Conservation (phyloP, 2,329 filamentous ascomycete species). For the Sclerotiophoma versabilis region DNA sequence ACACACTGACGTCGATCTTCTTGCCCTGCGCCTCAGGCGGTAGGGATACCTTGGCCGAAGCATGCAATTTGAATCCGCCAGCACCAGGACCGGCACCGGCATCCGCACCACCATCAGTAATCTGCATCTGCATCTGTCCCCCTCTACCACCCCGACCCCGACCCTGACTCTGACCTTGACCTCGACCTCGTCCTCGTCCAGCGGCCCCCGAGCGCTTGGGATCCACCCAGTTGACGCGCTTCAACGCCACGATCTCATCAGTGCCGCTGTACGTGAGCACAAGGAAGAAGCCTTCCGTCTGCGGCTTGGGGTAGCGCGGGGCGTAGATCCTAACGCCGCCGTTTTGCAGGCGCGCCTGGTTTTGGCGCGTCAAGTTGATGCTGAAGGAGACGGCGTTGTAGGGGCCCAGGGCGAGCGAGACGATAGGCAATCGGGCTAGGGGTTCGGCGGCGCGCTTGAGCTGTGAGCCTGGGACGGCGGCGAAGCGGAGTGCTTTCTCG, state of each 20-base stretch:
- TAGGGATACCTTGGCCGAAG: conserved; percentile 67
- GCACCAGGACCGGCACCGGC: conserved; percentile 18
- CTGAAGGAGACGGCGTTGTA: conserved; percentile 69
- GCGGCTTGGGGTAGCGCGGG: conserved; percentile 89
- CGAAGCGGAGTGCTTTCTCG: conserved; percentile 53
- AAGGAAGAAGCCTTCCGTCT: conserved; percentile 93
- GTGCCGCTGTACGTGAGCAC: conserved; percentile 70
- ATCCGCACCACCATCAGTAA: conserved; percentile 13
- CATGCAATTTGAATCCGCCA: conserved; percentile 54
- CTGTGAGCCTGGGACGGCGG: conserved; percentile 58
- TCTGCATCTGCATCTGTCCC: conserved; percentile 14
- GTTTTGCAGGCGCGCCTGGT: conserved; percentile 53
- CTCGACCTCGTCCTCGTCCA: conserved; percentile 14
- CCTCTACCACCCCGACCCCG: not conserved
- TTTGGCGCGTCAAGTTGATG: conserved; percentile 70
- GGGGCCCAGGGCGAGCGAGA: conserved; percentile 68
- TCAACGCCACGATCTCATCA: conserved; percentile 85
- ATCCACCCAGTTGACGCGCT: conserved; percentile 78
- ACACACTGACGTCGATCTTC: conserved; percentile 74
- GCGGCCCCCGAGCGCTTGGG: conserved; percentile 8
- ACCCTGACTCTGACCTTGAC: no score
- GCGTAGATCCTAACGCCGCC: conserved; percentile 79
- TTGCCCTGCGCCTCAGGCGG: conserved; percentile 62
- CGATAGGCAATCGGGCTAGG: conserved; percentile 70
- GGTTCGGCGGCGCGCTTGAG: conserved; percentile 65